Evolutionary conservation across 345 rosid species (phyloP), one percentile per base, ranked within the genome.

Genomic region (Streptanthus diversifolius): DNA sequence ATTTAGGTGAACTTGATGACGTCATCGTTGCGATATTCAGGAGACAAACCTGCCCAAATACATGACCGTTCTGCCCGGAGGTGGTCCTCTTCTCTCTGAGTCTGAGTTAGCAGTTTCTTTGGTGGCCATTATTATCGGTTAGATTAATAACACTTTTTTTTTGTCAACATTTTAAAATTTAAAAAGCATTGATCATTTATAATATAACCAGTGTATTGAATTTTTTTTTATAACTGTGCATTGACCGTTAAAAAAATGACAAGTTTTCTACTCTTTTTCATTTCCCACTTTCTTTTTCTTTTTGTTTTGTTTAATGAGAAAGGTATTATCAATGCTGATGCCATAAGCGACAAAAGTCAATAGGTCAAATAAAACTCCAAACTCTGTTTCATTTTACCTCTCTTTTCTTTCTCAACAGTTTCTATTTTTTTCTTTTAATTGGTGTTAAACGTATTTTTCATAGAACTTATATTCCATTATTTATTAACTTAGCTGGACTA

Each of bases 291-390:
- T n/a, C n/a, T n/a, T n/a, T n/a, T n/a, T n/a, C n/a, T n/a, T n/a
- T n/a, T n/a, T n/a, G n/a, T n/a, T n/a, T n/a, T n/a, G n/a, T n/a
- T n/a, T n/a, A n/a, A n/a, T n/a, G n/a, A n/a, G n/a, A n/a, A n/a
- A n/a, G n/a, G n/a, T n/a, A n/a, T n/a, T n/a, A n/a, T n/a, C n/a
- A n/a, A n/a, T n/a, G n/a, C n/a, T n/a, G n/a, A n/a, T n/a, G n/a
- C n/a, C n/a, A n/a, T n/a, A n/a, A n/a, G n/a, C n/a, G n/a, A n/a
- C 33, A 54, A 53, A 75, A 77, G 80, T 77, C 80, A 77, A 76
- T 75, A 35, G 52, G 71, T 76, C 75, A 76, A 47, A 65, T 65
- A 27, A 29, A 44, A 76, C 68, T 64, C 64, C n/a, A 69, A 35
- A 53, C 48, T 43, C 72, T 71, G 27, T 65, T 33, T 74, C 66